phyloP scores from a whole-genome alignment of 805 yeast species.

The Ascoidea asiatica region DNA sequence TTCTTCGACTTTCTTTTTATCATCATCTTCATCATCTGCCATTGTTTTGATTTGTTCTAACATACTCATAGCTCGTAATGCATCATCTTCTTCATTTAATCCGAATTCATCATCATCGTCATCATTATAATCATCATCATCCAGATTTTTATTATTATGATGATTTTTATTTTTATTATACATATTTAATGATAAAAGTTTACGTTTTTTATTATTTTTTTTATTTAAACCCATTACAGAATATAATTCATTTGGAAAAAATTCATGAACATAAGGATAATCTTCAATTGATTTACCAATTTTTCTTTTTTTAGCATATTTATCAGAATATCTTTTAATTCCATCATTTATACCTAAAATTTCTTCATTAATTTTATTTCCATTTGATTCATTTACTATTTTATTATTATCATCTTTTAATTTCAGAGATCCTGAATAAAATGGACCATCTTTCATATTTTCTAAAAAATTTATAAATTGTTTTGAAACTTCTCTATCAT shows the following conservation, averaged over 20 bases:
- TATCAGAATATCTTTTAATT: slow-evolving; percentile 70
- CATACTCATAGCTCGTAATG: not conserved
- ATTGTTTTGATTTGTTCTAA: not conserved
- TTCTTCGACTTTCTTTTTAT: slow-evolving; percentile 31
- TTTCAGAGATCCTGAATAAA: slow-evolving; percentile 52
- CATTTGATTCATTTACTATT: slow-evolving; percentile 8
- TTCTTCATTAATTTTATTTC: slow-evolving; percentile 20
- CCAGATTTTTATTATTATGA: slow-evolving; percentile 16
- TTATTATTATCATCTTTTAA: slow-evolving; percentile 20
- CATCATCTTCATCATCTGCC: not conserved
- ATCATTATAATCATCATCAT: slow-evolving; percentile 18
- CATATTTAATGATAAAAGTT: slow-evolving; percentile 24
- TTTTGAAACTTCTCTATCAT: slow-evolving; percentile 38
- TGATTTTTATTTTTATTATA: not conserved
- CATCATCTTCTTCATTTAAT: not conserved
- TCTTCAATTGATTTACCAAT: slow-evolving; percentile 52
- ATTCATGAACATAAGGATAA: slow-evolving; percentile 57
- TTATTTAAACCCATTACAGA: slow-evolving; percentile 56
- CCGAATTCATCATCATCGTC: not conserved
- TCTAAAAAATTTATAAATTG: slow-evolving; percentile 41
- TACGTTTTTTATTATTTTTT: slow-evolving; percentile 34
- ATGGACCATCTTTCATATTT: slow-evolving; percentile 50
- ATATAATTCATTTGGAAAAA: slow-evolving; percentile 71
- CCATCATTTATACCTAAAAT: slow-evolving; percentile 44
- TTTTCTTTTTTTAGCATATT: slow-evolving; percentile 55